Evolutionary conservation across 352 stramenopile species (phyloP).

Genomic region (Globisporangium recalcitrans): DNA sequence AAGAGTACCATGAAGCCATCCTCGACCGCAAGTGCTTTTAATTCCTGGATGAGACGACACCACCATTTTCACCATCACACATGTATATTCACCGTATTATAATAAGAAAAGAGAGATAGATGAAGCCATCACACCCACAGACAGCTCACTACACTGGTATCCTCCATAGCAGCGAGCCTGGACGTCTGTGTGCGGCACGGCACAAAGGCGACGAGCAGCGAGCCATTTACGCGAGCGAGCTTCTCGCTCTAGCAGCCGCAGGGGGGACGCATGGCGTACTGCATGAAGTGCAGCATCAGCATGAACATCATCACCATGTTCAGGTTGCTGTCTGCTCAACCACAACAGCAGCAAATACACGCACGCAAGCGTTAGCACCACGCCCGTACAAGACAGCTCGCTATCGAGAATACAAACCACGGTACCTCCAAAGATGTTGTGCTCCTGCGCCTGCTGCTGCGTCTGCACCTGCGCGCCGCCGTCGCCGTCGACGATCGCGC

Average conservation of each 20-base stretch:
- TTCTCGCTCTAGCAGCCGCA: slow-evolving; percentile 61
- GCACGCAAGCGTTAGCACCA: background rate
- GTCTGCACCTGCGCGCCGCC: slow-evolving; percentile 22
- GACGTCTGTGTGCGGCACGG: background rate
- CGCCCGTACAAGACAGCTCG: background rate
- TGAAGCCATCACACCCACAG: background rate
- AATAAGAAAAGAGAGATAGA: background rate
- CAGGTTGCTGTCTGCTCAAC: slow-evolving; percentile 58
- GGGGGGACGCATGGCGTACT: slow-evolving; percentile 80
- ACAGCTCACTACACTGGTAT: background rate
- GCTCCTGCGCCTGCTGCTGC: slow-evolving; percentile 28
- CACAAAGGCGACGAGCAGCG: background rate
- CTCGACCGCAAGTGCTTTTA: slow-evolving; percentile 83
- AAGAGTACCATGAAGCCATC: slow-evolving; percentile 86
- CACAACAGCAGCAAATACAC: background rate
- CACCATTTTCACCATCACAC: background rate
- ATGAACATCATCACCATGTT: slow-evolving; percentile 86
- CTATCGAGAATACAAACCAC: background rate
- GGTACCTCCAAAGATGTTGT: slow-evolving; percentile 83
- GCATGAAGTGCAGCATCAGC: slow-evolving; percentile 83
- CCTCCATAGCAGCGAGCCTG: background rate
- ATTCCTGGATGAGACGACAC: background rate
- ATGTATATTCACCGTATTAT: background rate
- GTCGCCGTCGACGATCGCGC: background rate
- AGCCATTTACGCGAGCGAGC: background rate